Conservation (phyloP, 106 monocot species). For the Agapanthus africanus region DNA sequence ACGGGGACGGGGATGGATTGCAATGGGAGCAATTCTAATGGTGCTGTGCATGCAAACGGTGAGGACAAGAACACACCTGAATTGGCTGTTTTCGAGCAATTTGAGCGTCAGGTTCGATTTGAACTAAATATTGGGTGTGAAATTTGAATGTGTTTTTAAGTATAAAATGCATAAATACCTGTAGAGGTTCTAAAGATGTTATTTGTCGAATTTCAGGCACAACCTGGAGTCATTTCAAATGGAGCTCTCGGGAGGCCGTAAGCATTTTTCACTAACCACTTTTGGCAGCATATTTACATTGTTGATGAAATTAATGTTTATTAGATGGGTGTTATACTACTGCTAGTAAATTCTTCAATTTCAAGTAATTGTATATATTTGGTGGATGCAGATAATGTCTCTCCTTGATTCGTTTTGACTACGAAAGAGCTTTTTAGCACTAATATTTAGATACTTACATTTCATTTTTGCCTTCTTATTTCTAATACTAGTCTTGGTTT, state of each 20-base stretch:
- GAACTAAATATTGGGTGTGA: background rate
- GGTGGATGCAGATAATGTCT: too few relatives aligned
- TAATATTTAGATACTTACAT: too few relatives aligned
- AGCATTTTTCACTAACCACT: constrained; percentile 9
- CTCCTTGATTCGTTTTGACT: too few relatives aligned
- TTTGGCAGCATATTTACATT: background rate
- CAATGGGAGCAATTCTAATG: constrained; percentile 14
- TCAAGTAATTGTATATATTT: too few relatives aligned
- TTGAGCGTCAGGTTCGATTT: constrained; percentile 43
- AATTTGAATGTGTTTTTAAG: background rate
- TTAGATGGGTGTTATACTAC: background rate
- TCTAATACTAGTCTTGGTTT: too few relatives aligned
- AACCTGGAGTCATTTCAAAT: constrained; percentile 20
- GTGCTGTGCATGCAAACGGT: constrained; percentile 17
- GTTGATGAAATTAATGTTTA: background rate
- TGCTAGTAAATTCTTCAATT: background rate
- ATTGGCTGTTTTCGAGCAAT: constrained; percentile 66
- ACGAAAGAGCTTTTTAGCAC: too few relatives aligned
- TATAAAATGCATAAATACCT: background rate
- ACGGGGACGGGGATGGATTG: constrained; percentile 4
- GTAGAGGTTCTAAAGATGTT: background rate
- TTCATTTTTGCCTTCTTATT: too few relatives aligned
- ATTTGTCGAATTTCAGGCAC: background rate
- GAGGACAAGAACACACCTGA: constrained; percentile 20
- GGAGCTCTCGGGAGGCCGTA: constrained; percentile 28